These are phyloP conservation scores for Cercospora sojina DNA, from an alignment of 2,329 filamentous ascomycete genomes.

Conservation along the genomic window DNA sequence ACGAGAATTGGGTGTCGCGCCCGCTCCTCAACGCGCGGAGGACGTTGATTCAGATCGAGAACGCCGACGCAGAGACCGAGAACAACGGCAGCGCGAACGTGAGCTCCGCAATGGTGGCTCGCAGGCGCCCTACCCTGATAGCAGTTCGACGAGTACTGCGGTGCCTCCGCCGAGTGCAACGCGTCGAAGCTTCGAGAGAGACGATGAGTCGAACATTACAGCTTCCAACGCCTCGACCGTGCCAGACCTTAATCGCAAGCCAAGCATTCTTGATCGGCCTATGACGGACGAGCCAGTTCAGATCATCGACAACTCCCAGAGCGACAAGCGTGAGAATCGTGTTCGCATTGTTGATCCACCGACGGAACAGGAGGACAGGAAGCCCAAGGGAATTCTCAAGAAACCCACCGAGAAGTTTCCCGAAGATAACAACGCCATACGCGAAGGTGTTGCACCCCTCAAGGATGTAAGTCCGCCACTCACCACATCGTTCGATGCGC, in stretches of 20 bases:
- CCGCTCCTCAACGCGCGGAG: slow-evolving; percentile 22
- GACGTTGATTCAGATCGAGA: slow-evolving; percentile 37
- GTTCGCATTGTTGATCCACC: slow-evolving; percentile 68
- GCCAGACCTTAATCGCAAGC: slow-evolving; percentile 30
- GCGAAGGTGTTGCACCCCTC: slow-evolving; percentile 89
- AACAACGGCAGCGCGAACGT: slow-evolving; percentile 35
- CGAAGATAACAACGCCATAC: slow-evolving; percentile 76
- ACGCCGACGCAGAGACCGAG: slow-evolving; percentile 36
- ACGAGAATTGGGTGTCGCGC: slow-evolving; percentile 44
- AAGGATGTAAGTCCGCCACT: slow-evolving; percentile 59
- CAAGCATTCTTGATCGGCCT: slow-evolving; percentile 36
- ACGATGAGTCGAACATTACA: slow-evolving; percentile 22
- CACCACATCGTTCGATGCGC: neutral
- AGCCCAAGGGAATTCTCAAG: slow-evolving; percentile 82
- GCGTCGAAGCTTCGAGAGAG: slow-evolving; percentile 28
- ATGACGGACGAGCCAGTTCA: slow-evolving; percentile 32
- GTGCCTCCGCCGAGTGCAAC: neutral
- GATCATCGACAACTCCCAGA: slow-evolving; percentile 38
- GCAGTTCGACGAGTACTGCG: slow-evolving; percentile 18
- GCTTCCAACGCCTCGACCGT: slow-evolving; percentile 11
- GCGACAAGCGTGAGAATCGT: slow-evolving; percentile 39
- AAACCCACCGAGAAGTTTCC: slow-evolving; percentile 79
- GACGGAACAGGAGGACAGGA: slow-evolving; percentile 61
- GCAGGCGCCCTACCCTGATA: slow-evolving; percentile 19
- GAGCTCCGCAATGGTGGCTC: slow-evolving; percentile 21